phyloP scores from a whole-genome alignment of 1,284 basidiomycete species.

The Cutaneotrichosporon daszewskae region DNA sequence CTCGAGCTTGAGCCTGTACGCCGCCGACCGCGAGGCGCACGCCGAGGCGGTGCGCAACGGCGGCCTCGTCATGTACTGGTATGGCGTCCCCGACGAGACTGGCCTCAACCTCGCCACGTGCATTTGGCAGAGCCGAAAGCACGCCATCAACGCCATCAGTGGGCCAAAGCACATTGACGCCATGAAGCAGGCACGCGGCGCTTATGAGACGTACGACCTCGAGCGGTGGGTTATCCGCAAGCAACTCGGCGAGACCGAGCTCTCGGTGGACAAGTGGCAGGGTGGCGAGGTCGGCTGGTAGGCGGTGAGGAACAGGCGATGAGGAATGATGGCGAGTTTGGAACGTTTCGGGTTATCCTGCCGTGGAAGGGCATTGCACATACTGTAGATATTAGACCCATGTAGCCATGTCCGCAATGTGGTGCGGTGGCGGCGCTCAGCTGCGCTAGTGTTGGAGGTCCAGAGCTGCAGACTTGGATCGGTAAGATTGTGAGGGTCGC shows the following conservation, averaged over 20 bases:
- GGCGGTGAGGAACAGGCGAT: too few relatives aligned
- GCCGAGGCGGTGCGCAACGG: slow-evolving; percentile 83
- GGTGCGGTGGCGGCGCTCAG: too few relatives aligned
- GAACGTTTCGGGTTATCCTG: background rate
- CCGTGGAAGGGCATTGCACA: background rate
- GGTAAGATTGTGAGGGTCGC: too few relatives aligned
- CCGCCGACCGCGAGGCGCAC: slow-evolving; percentile 76
- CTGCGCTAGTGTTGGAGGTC: too few relatives aligned
- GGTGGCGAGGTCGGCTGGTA: slow-evolving; percentile 61
- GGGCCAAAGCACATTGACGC: slow-evolving; percentile 73
- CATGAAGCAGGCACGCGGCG: slow-evolving; percentile 67
- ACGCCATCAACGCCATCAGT: slow-evolving; percentile 71
- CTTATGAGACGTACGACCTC: slow-evolving; percentile 72
- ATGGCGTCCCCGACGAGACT: slow-evolving; percentile 71
- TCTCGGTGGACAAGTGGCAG: slow-evolving; percentile 58
- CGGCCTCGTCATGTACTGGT: slow-evolving; percentile 75
- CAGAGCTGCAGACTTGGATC: too few relatives aligned
- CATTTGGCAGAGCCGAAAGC: slow-evolving; percentile 74
- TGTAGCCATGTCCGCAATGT: too few relatives aligned
- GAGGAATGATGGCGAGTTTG: background rate
- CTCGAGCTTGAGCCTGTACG: slow-evolving; percentile 59
- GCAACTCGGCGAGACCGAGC: slow-evolving; percentile 56
- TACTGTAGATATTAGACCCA: background rate
- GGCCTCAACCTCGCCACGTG: slow-evolving; percentile 89
- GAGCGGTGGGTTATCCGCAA: slow-evolving; percentile 70